A percentile compares a stretch with the other conserved stretches of the same genome.
These are phyloP conservation scores for Asterophora lycoperdoides DNA, from an alignment of 768 basidiomycete species.

Conservation along the genomic window DNA sequence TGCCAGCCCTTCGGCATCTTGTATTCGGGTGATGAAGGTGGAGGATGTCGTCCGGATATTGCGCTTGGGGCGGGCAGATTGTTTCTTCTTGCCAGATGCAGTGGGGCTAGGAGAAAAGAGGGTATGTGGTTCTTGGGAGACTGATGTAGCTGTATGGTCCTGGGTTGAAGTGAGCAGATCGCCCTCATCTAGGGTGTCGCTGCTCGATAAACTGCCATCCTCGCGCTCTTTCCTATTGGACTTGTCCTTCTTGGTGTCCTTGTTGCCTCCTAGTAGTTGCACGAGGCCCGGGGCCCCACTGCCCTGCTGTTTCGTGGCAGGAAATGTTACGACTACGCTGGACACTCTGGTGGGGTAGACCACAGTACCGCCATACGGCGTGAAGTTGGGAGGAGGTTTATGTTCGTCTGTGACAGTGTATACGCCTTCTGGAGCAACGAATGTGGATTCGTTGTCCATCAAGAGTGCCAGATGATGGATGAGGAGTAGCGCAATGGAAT, in stretches of 20 bases:
- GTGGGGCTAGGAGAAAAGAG: constrained; percentile 52
- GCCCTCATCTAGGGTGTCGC: constrained; percentile 68
- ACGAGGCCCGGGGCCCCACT: constrained; percentile 58
- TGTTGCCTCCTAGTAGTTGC: constrained; percentile 64
- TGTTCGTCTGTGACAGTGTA: constrained; percentile 87
- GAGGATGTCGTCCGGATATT: constrained; percentile 89
- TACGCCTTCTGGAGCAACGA: constrained; percentile 87
- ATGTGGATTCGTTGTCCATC: constrained; percentile 83
- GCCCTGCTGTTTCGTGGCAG: constrained; percentile 39
- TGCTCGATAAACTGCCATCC: constrained; percentile 81
- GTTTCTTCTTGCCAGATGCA: constrained; percentile 57
- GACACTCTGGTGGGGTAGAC: constrained; percentile 61
- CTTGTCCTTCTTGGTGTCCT: constrained; percentile 60
- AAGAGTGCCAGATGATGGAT: background rate
- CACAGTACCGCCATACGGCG: constrained; percentile 31
- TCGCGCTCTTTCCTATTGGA: constrained; percentile 44
- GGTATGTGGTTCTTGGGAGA: constrained; percentile 36
- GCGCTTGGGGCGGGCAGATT: constrained; percentile 72
- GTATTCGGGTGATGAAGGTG: constrained; percentile 85
- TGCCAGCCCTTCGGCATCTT: constrained; percentile 72
- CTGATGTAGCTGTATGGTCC: constrained; percentile 37
- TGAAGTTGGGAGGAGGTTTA: constrained; percentile 51
- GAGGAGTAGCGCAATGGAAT: constrained; percentile 6
- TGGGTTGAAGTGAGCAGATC: constrained; percentile 35
- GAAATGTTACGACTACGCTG: constrained; percentile 59